Evolutionary conservation across 176 grass and related monocot species (phyloP).

Genomic region (Paspalum vaginatum): DNA sequence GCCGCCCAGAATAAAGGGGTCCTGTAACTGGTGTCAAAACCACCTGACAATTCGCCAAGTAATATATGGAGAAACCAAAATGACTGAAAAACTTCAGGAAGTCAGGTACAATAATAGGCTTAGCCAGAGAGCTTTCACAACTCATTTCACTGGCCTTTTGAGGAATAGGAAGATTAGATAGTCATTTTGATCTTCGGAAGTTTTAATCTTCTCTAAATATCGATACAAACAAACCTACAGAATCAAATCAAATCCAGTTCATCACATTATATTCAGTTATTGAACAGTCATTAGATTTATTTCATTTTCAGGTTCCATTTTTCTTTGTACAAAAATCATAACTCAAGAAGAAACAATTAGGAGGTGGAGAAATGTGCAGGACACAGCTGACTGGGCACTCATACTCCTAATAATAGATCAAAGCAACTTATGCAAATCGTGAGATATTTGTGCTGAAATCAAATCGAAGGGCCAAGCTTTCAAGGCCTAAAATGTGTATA

Average conservation of each 20-base stretch:
- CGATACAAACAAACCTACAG: constrained; percentile 11
- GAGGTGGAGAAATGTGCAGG: not conserved
- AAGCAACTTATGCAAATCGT: constrained; percentile 2
- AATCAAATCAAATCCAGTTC: constrained; percentile 12
- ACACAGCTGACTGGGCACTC: not conserved
- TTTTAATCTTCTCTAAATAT: not conserved
- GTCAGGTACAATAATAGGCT: not conserved
- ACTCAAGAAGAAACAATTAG: not conserved
- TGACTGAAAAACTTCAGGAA: not conserved
- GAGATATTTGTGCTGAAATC: constrained; percentile 7
- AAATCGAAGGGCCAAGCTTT: not conserved
- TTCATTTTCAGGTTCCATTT: not conserved
- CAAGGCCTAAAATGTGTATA: not conserved
- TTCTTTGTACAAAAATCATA: not conserved
- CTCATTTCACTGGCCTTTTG: not conserved
- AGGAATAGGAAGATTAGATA: not conserved
- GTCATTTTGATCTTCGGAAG: not conserved
- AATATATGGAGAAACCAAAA: constrained; percentile 2
- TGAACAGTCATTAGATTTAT: constrained; percentile 3
- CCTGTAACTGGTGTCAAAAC: constrained; percentile 3
- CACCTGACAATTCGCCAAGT: not conserved
- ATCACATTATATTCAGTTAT: not conserved
- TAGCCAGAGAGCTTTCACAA: not conserved
- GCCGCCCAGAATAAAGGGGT: not conserved
- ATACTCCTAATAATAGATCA: not conserved